Percentiles rank a stretch among this genome's conserved stretches.
phyloP scores from a whole-genome alignment of 176 grass and related monocot genomes.

The Triticum timopheevii region DNA sequence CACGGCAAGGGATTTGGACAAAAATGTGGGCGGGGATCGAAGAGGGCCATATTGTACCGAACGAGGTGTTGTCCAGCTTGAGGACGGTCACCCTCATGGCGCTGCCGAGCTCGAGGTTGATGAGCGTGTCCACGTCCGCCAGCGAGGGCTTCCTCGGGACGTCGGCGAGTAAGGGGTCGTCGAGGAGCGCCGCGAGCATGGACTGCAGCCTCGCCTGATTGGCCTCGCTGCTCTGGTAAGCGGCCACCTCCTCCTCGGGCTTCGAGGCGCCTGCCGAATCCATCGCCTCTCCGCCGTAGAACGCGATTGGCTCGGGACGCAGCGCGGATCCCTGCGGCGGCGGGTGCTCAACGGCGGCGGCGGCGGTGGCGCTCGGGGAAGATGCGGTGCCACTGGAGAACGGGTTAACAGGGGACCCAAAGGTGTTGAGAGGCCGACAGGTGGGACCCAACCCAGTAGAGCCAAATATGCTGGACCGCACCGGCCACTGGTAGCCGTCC shows the following conservation, averaged over 20 bases:
- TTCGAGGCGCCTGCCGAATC: conserved; percentile 16
- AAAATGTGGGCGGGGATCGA: not conserved
- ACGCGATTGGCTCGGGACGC: not conserved
- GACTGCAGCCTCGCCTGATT: conserved; percentile 74
- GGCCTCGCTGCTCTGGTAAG: conserved; percentile 62
- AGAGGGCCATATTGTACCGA: conserved; percentile 42
- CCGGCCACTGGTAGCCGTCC: not conserved
- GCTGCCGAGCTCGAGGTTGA: conserved; percentile 88
- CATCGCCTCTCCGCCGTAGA: conserved; percentile 13
- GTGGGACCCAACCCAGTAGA: not conserved
- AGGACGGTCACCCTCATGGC: conserved; percentile 64
- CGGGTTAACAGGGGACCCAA: not conserved
- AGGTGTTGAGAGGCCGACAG: not conserved
- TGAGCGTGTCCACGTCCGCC: conserved; percentile 71
- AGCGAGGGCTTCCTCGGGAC: conserved; percentile 65
- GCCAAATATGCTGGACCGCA: not conserved
- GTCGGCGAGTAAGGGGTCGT: conserved; percentile 71
- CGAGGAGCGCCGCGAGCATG: conserved; percentile 72
- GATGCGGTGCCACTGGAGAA: not conserved
- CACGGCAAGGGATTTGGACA: not conserved
- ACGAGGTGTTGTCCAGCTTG: conserved; percentile 70
- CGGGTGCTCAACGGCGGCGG: not conserved
- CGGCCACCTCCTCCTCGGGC: conserved; percentile 49
- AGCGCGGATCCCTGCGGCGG: not conserved
- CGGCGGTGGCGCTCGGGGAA: too few species aligned